These are phyloP conservation scores for Globisporangium nagaii DNA, from an alignment of 352 stramenopile species.

Conservation along the genomic window DNA sequence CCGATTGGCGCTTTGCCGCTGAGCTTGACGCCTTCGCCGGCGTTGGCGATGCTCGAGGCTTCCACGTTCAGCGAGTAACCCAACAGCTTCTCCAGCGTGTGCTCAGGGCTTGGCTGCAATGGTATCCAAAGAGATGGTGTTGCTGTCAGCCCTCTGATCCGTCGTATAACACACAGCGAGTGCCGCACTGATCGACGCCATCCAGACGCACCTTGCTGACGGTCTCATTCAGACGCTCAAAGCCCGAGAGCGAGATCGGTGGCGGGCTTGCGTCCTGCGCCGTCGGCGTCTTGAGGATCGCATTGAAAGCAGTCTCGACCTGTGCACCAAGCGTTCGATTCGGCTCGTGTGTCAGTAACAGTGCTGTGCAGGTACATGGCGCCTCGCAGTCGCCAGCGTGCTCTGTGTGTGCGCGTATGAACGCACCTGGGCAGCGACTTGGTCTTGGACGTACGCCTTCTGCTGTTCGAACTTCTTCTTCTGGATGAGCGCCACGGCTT, in stretches of 20 bases:
- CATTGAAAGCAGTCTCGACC: slow-evolving; percentile 51
- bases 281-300: slow-evolving; percentile 46
- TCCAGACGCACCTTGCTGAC: background rate
- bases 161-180: no score
- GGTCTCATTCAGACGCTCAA: slow-evolving; percentile 32
- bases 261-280: slow-evolving; percentile 22
- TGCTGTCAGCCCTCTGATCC: no score
- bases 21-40: slow-evolving; percentile 72
- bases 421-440: slow-evolving; percentile 52
- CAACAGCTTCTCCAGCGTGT: slow-evolving; percentile 49
- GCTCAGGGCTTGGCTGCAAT: slow-evolving; percentile 23
- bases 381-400: no score
- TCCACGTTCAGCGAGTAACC: slow-evolving; percentile 70
- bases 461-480: slow-evolving; percentile 82
- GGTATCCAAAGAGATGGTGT: no score
- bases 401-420: no score
- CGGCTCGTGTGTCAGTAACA: no score
- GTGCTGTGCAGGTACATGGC: no score
- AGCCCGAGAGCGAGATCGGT: slow-evolving; percentile 66
- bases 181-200: no score
- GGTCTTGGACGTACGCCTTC: slow-evolving; percentile 61
- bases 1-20: slow-evolving; percentile 52
- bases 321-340: slow-evolving; percentile 1
- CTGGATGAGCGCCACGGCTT: slow-evolving; percentile 63
- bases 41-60: slow-evolving; percentile 50